Evolutionary conservation across 2,329 filamentous ascomycete species (phyloP).

Genomic region (Pyrenophora tritici-repentis): DNA sequence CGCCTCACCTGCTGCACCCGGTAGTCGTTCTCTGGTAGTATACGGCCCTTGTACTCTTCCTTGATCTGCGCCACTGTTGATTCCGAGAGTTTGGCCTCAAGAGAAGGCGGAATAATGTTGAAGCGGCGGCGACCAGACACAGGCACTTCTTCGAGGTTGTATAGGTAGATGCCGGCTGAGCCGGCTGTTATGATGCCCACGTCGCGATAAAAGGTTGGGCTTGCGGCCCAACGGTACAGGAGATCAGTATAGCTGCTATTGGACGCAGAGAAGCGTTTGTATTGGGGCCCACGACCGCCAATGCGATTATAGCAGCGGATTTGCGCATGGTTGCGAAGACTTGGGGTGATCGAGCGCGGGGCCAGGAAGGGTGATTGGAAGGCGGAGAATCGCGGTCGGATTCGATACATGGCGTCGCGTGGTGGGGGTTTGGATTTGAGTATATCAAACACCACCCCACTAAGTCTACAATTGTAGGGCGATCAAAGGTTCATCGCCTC

Average conservation of each 20-base stretch:
- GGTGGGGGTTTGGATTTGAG: not conserved
- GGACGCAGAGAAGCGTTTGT: conserved; percentile 37
- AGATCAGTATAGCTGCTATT: conserved; percentile 24
- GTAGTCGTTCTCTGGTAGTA: conserved; percentile 65
- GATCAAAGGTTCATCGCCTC: too few species aligned
- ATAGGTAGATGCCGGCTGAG: conserved; percentile 64
- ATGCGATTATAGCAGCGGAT: conserved; percentile 32
- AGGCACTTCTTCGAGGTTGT: conserved; percentile 73
- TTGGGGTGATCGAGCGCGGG: not conserved
- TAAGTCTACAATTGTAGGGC: too few species aligned
- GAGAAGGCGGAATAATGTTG: conserved; percentile 66
- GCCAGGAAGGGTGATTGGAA: conserved; percentile 8
- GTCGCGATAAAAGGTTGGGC: conserved; percentile 56
- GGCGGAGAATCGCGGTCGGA: conserved; percentile 14
- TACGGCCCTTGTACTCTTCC: conserved; percentile 57
- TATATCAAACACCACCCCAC: too few species aligned
- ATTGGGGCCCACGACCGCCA: conserved; percentile 30
- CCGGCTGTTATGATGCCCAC: conserved; percentile 50
- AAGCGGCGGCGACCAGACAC: conserved; percentile 73
- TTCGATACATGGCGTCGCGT: conserved; percentile 23
- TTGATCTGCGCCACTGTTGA: conserved; percentile 63
- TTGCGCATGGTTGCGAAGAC: not conserved
- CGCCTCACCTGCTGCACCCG: conserved; percentile 62
- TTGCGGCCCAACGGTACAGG: conserved; percentile 48
- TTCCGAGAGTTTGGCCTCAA: conserved; percentile 60